Conservation (phyloP, 2,329 filamentous ascomycete genomes). For the Fusarium sp. region DNA sequence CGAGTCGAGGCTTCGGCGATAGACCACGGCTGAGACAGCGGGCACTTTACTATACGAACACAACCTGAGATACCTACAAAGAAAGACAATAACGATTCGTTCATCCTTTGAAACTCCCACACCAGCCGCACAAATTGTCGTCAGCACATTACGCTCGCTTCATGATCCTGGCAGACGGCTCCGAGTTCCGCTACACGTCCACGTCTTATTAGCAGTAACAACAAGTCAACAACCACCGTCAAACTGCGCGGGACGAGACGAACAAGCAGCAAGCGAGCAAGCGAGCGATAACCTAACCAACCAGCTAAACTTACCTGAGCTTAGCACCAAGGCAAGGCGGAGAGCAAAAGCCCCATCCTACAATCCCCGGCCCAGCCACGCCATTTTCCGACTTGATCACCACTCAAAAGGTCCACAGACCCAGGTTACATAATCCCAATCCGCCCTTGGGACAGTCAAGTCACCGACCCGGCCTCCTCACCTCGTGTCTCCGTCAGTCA, state of each 20-base stretch:
- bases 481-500: slow-evolving; percentile 48
- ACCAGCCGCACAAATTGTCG: slow-evolving; percentile 20
- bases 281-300: slow-evolving; percentile 37
- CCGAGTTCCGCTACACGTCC: slow-evolving; percentile 25
- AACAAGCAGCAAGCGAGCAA: slow-evolving; percentile 22
- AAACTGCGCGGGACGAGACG: slow-evolving; percentile 10
- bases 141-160: slow-evolving; percentile 24
- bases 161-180: slow-evolving; percentile 26
- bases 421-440: slow-evolving; percentile 52
- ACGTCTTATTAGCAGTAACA: slow-evolving; percentile 19
- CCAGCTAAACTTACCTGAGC: slow-evolving; percentile 6
- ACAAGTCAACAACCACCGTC: not conserved
- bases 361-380: slow-evolving; percentile 49
- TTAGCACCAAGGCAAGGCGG: slow-evolving; percentile 30
- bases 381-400: slow-evolving; percentile 49
- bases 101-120: slow-evolving; percentile 9
- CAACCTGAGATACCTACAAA: slow-evolving; percentile 7
- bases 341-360: slow-evolving; percentile 34
- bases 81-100: slow-evolving; percentile 6
- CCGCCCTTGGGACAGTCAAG: slow-evolving; percentile 37
- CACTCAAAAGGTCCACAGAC: slow-evolving; percentile 38
- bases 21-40: slow-evolving; percentile 12
- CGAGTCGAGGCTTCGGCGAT: slow-evolving; percentile 34
- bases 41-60: slow-evolving; percentile 4
- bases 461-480: slow-evolving; percentile 38